A percentile compares a stretch with the other conserved stretches of the same genome.
phyloP scores from a whole-genome alignment of 139 green algal genomes.

The Chlamydomonas asymmetrica region DNA sequence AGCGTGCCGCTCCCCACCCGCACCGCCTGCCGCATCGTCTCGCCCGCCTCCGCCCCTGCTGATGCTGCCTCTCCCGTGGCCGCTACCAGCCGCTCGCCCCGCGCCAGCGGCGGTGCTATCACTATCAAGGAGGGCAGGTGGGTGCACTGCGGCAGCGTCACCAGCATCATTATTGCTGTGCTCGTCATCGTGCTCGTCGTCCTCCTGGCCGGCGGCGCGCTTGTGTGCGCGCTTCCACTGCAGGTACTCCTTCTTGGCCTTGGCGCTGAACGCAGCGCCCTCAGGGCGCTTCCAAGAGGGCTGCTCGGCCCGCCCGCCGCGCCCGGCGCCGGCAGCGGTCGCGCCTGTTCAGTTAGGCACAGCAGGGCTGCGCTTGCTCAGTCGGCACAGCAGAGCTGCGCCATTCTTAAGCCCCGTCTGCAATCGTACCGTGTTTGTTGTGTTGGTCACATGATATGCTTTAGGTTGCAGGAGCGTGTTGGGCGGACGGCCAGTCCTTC shows the following conservation, averaged over 20 bases:
- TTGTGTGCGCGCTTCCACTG: conserved; percentile 46
- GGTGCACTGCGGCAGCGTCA: background rate
- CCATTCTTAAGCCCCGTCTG: too few relatives aligned
- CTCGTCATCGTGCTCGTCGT: conserved; percentile 3
- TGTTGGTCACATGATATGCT: too few relatives aligned
- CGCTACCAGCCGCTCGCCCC: background rate
- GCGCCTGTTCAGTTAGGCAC: background rate
- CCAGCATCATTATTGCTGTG: background rate
- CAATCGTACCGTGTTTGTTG: too few relatives aligned
- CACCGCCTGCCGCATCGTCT: background rate
- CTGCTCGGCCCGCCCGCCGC: background rate
- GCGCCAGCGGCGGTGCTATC: background rate
- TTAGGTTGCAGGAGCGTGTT: too few relatives aligned
- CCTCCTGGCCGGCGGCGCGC: conserved; percentile 10
- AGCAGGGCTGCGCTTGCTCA: too few relatives aligned
- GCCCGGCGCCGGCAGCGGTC: background rate
- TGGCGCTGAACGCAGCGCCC: conserved; percentile 30
- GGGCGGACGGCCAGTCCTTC: too few relatives aligned
- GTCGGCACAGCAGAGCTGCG: too few relatives aligned
- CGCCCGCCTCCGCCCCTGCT: background rate
- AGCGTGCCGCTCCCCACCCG: background rate
- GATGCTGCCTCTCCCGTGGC: background rate
- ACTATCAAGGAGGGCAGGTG: background rate
- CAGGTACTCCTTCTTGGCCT: conserved; percentile 49
- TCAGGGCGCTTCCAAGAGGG: conserved; percentile 13